A percentile compares a stretch with the other conserved stretches of the same genome.
These are phyloP conservation scores for Calonectria crousiana DNA, from an alignment of 2,329 filamentous ascomycete genomes.

Conservation along the genomic window DNA sequence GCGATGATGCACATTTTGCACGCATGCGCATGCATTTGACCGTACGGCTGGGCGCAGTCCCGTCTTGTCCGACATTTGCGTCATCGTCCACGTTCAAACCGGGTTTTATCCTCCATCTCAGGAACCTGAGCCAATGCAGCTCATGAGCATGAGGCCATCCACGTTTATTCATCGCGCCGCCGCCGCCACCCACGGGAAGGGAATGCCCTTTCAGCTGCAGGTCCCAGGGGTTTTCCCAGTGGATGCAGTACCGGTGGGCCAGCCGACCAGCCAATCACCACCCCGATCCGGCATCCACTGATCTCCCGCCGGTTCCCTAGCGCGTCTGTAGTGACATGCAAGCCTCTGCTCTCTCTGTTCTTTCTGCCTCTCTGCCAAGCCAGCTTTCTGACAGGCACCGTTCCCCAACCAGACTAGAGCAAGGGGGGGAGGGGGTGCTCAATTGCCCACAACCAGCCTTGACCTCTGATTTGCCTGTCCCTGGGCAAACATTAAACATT, in stretches of 20 bases:
- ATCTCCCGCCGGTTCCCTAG: constrained; percentile 20
- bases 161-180: background rate
- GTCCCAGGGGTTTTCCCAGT: constrained; percentile 7
- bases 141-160: background rate
- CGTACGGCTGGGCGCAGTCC: background rate
- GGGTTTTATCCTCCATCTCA: background rate
- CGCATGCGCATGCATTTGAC: background rate
- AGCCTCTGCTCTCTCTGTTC: background rate
- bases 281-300: constrained; percentile 9
- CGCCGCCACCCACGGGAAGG: background rate
- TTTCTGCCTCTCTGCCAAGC: background rate
- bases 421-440: background rate
- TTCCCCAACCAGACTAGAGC: constrained; percentile 1
- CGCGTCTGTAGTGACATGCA: constrained; percentile 4
- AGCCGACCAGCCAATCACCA: background rate
- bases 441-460: background rate
- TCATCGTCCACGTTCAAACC: background rate
- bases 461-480: constrained; percentile 9
- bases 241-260: background rate
- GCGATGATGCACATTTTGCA: background rate
- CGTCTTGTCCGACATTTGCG: background rate
- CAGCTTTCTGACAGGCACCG: background rate
- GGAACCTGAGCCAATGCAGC: background rate
- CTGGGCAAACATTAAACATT: constrained; percentile 21
- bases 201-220: background rate